Evolutionary conservation across 352 stramenopile genomes (phyloP).

Genomic region (Phytophthora foliorum): DNA sequence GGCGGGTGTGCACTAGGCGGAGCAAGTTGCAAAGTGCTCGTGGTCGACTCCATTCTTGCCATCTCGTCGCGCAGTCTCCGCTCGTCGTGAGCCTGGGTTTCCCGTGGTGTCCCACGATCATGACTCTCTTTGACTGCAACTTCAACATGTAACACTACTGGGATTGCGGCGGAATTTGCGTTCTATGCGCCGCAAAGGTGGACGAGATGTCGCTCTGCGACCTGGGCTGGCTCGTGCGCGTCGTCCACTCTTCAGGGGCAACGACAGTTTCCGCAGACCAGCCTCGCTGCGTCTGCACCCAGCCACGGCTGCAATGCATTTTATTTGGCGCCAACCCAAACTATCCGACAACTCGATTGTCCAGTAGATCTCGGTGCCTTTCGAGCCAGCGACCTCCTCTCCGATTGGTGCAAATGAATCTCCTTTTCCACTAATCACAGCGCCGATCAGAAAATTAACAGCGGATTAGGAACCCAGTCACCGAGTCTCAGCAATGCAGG

Average conservation of each 20-base stretch:
- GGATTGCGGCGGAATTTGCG: conserved; percentile 1
- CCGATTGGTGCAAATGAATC: not conserved
- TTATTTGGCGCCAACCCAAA: not conserved
- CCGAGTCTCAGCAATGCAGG: conserved; percentile 11
- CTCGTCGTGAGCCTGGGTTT: conserved; percentile 22
- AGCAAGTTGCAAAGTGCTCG: conserved; percentile 40
- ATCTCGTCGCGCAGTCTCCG: conserved; percentile 29
- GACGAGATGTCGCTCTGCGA: conserved; percentile 10
- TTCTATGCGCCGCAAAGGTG: conserved; percentile 17
- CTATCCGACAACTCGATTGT: conserved; percentile 6
- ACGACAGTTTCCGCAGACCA: not conserved
- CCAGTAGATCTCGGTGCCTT: not conserved
- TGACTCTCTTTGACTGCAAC: conserved; percentile 22
- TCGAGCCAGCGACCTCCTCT: conserved; percentile 11
- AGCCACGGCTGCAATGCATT: not conserved
- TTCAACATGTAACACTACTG: conserved; percentile 27
- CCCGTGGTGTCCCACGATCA: conserved; percentile 27
- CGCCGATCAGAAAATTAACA: conserved; percentile 9
- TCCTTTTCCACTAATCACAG: conserved; percentile 30
- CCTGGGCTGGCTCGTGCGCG: too few species aligned
- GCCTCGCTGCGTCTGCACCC: too few species aligned
- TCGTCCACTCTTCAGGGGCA: not conserved
- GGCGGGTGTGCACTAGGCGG: conserved; percentile 13
- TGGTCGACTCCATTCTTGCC: conserved; percentile 7
- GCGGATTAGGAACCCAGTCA: conserved; percentile 20